Percentiles rank a stretch among this genome's conserved stretches.
Evolutionary conservation across 2,329 filamentous ascomycete genomes (phyloP).

Genomic region (Akanthomyces muscarius): DNA sequence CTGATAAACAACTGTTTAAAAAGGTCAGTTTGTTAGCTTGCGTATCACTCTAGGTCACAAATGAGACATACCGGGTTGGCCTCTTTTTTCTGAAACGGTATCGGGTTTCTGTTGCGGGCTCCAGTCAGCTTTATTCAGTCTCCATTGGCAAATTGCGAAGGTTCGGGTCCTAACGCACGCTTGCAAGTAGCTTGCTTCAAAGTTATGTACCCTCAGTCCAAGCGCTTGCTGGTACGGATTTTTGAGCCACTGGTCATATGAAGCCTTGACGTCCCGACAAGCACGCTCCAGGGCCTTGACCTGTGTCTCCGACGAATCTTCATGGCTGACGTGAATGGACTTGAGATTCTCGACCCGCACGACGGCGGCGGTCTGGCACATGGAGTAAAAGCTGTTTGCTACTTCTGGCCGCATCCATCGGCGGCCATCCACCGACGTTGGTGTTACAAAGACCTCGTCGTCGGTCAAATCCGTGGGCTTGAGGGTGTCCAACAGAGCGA

Average conservation of each 20-base stretch:
- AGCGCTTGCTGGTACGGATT: slow-evolving; percentile 11
- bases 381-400: background rate
- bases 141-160: no score
- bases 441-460: background rate
- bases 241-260: slow-evolving; percentile 12
- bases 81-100: background rate
- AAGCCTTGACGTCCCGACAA: slow-evolving; percentile 13
- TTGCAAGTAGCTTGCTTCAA: background rate
- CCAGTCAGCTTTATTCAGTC: background rate
- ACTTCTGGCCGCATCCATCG: background rate
- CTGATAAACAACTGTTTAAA: background rate
- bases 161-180: background rate
- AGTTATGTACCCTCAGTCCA: background rate
- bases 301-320: background rate
- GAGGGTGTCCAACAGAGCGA: background rate
- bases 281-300: background rate
- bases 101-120: background rate
- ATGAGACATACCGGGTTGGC: background rate
- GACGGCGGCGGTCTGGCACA: background rate
- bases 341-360: background rate
- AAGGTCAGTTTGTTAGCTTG: background rate
- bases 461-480: background rate
- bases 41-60: background rate
- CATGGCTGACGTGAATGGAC: background rate
- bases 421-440: background rate